phyloP scores from a whole-genome alignment of 129 eudicot species.

The Chrysanthemum seticuspe region DNA sequence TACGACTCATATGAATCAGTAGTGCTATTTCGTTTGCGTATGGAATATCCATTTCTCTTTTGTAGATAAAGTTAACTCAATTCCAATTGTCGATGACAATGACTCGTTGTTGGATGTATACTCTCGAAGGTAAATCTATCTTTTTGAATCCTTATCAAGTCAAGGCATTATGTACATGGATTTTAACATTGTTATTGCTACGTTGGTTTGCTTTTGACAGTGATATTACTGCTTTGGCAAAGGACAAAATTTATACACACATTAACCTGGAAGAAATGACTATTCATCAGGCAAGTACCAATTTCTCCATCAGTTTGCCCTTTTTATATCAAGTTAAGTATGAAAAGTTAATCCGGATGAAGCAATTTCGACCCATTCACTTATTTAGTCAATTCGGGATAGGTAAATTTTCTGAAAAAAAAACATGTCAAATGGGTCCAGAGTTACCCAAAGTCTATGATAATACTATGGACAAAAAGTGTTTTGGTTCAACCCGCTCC shows the following conservation, averaged over 20 bases:
- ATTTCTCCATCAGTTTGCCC: background rate
- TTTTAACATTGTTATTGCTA: slow-evolving; percentile 1
- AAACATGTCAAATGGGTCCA: background rate
- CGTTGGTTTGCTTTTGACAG: slow-evolving; percentile 35
- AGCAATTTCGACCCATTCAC: too few species aligned
- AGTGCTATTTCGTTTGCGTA: too few species aligned
- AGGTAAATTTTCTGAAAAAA: background rate
- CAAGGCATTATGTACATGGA: background rate
- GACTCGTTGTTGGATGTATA: slow-evolving; percentile 83
- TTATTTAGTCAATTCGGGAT: too few species aligned
- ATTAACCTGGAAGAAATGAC: slow-evolving; percentile 89
- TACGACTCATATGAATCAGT: too few species aligned
- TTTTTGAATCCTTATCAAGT: too few species aligned
- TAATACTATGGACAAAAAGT: too few species aligned
- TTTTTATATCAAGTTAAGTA: slow-evolving; percentile 4
- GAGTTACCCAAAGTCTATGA: too few species aligned
- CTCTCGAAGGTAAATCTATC: slow-evolving; percentile 81
- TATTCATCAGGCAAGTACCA: slow-evolving; percentile 66
- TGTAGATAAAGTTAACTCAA: slow-evolving; percentile 81
- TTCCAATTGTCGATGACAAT: slow-evolving; percentile 85
- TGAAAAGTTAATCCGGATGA: slow-evolving; percentile 1
- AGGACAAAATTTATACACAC: slow-evolving; percentile 67
- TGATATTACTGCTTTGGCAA: slow-evolving; percentile 85
- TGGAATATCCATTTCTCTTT: background rate
- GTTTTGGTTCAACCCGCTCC: background rate